Conservation (phyloP, 2,329 filamentous ascomycete genomes). For the Exophiala sp. region DNA sequence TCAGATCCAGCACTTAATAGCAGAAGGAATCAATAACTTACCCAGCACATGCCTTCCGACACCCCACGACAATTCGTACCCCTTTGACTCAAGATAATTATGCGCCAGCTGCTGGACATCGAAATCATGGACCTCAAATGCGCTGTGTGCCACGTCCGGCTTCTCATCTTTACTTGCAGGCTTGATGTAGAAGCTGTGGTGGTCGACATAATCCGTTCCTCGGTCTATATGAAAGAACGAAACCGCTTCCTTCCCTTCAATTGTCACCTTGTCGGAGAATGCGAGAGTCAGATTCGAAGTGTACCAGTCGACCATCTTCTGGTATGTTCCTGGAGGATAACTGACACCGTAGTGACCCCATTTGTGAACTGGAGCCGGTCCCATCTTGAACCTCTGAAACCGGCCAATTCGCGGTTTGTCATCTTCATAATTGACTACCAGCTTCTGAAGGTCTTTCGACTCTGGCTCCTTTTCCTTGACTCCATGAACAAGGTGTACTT, state of each 20-base stretch:
- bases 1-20: no score
- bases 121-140: conserved; percentile 69
- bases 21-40: conserved; percentile 30
- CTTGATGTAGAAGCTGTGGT: conserved; percentile 49
- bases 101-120: conserved; percentile 68
- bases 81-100: conserved; percentile 62
- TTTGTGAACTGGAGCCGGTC: conserved; percentile 48
- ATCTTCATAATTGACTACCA: conserved; percentile 35
- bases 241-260: conserved; percentile 32
- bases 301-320: conserved; percentile 40
- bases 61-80: conserved; percentile 65
- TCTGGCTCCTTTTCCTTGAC: conserved; percentile 18
- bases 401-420: conserved; percentile 36
- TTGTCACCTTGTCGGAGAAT: conserved; percentile 43
- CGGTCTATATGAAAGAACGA: conserved; percentile 51
- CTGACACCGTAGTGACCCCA: conserved; percentile 47
- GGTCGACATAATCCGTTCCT: conserved; percentile 45
- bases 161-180: conserved; percentile 17
- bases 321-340: conserved; percentile 33
- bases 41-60: conserved; percentile 67
- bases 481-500: conserved; percentile 34
- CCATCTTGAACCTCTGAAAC: conserved; percentile 42
- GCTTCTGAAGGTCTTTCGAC: conserved; percentile 26
- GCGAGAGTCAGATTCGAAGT: conserved; percentile 45
- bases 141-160: conserved; percentile 62